Evolutionary conservation across 805 yeast species (phyloP), one percentile per base, ranked within the genome.

Genomic region (Komagataella populi): DNA sequence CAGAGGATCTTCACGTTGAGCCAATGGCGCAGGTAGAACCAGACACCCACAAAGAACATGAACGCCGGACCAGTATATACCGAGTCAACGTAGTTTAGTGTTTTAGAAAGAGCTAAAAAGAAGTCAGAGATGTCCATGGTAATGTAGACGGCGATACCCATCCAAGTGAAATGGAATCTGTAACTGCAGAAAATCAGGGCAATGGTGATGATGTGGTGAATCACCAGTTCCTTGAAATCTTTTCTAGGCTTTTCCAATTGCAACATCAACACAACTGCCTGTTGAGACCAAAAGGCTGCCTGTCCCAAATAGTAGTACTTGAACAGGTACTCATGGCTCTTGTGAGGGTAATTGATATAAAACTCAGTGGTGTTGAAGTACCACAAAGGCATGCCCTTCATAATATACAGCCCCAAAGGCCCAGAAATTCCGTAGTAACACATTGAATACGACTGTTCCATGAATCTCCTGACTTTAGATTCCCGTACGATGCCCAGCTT

Each of bases 251-350:
- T 87, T 68, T 93, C 99, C 54, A 93, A 74, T 66, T 85, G 96
- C 56, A 93, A 73, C 48, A 80, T 69, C 56, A 93, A 72, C 36
- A 93, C 85, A 45, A 86, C 81, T 1, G 95, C 83, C 69, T 93
- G 99, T 70, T 93, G 99, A 20, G 89, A 81, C 99, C 99, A 93
- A 67, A 88, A 93, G 4, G 97, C 85, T 5, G 98, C 97, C 70
- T 93, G 98, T 46, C 86, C 81, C 55, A 93, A 71, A 65, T 93
- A 93, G 63, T 84, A 93, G 12, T 80, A 65, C 70, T 93, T 93
- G 71, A 85, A 84, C 52, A 74, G 70, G 54, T 70, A 74, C 52
- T 77, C 83, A 61, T 85, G 86, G 39, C 83, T 73, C 54, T 77
- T 72, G 69, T 93, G 98, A 6, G 99, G 99, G 65, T 84, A 91